Percentiles rank a stretch among this genome's conserved stretches.
These are phyloP conservation scores for Eucalyptus sp. DNA, from an alignment of 345 rosid genomes.

Conservation along the genomic window DNA sequence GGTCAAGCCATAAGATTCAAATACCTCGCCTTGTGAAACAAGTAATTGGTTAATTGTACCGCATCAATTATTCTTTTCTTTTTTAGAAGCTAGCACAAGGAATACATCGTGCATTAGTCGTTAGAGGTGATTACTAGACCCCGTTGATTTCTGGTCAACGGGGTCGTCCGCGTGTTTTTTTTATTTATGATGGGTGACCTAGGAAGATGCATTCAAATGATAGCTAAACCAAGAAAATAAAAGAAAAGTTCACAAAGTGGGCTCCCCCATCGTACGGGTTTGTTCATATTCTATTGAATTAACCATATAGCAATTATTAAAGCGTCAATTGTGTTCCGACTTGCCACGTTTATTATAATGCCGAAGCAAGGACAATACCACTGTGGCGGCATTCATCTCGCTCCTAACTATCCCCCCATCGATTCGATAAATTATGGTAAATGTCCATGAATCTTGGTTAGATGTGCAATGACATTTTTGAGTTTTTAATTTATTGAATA, in stretches of 20 bases:
- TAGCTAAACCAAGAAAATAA: background rate
- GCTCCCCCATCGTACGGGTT: background rate
- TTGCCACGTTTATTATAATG: background rate
- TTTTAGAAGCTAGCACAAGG: background rate
- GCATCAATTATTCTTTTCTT: background rate
- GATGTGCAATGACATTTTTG: rapidly evolving
- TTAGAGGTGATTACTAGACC: background rate
- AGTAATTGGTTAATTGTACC: rapidly evolving
- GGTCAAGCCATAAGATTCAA: too few species aligned
- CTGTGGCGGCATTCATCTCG: rapidly evolving
- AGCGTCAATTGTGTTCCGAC: background rate
- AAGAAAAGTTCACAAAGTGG: background rate
- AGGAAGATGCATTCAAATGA: background rate
- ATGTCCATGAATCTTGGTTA: rapidly evolving
- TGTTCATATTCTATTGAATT: background rate
- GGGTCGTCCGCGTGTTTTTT: background rate
- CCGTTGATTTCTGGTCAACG: background rate
- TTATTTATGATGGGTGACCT: background rate
- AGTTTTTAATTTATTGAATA: background rate
- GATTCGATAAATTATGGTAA: background rate
- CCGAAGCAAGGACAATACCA: background rate
- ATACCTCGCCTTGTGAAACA: background rate
- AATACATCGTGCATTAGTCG: background rate
- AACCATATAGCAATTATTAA: background rate
- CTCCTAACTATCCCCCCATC: rapidly evolving